A percentile compares a stretch with the other conserved stretches of the same genome.
phyloP scores from a whole-genome alignment of 2,329 filamentous ascomycete species.

The Blastomyces emzantsi region DNA sequence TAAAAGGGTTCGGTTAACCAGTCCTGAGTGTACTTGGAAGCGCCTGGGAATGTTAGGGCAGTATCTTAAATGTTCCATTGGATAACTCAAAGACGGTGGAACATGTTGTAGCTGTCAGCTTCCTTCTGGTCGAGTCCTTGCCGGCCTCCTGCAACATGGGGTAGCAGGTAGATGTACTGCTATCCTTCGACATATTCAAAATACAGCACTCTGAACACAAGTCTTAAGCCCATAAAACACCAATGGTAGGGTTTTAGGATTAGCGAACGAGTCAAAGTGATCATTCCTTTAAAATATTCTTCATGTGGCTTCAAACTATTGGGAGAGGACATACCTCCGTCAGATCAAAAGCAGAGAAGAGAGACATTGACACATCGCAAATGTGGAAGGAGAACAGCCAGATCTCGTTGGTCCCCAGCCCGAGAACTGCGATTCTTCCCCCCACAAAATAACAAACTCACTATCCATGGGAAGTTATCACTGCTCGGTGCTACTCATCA shows the following conservation, averaged over 20 bases:
- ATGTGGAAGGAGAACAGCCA: not conserved
- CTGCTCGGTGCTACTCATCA: not conserved
- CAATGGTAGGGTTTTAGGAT: slow-evolving; percentile 4
- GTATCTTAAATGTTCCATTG: not conserved
- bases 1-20: not conserved
- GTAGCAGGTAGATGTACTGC: not conserved
- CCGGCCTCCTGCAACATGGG: not conserved
- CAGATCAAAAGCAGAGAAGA: not conserved
- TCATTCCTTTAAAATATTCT: not conserved
- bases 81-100: not conserved
- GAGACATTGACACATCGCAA: not conserved
- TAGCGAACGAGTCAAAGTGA: not conserved
- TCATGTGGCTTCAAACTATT: not conserved
- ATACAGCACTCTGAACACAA: not conserved
- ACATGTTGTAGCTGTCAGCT: not conserved
- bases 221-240: not conserved
- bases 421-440: not conserved
- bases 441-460: not conserved
- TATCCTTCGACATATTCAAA: not conserved
- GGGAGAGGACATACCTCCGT: not conserved
- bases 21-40: not conserved
- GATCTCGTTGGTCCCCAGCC: not conserved
- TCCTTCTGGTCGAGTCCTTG: not conserved
- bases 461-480: not conserved
- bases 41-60: not conserved